Percentiles rank a stretch among this genome's conserved stretches.
Evolutionary conservation across 2,329 filamentous ascomycete genomes (phyloP).

Genomic region (Fusarium algeriense): DNA sequence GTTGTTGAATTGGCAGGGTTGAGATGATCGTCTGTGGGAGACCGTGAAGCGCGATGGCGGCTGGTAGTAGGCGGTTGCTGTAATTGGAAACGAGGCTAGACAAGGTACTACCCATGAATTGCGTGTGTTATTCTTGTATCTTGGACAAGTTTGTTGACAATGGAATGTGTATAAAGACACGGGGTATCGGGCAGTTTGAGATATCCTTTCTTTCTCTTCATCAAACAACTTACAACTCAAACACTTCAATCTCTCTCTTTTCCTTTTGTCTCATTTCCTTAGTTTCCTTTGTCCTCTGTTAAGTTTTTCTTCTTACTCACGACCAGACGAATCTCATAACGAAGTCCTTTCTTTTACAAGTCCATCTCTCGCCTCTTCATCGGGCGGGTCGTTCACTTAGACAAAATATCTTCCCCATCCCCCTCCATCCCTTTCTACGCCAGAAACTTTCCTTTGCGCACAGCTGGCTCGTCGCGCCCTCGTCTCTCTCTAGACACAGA

Average conservation of each 20-base stretch:
- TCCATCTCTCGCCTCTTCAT: slow-evolving; percentile 35
- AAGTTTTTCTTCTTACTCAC: slow-evolving; percentile 40
- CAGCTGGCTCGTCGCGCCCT: slow-evolving; percentile 55
- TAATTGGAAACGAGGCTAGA: slow-evolving; percentile 43
- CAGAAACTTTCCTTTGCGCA: slow-evolving; percentile 57
- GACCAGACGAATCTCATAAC: slow-evolving; percentile 29
- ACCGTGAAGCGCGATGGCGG: slow-evolving; percentile 34
- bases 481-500: slow-evolving; percentile 58
- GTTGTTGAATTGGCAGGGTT: slow-evolving; percentile 12
- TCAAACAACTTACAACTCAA: slow-evolving; percentile 43
- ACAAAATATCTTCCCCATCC: slow-evolving; percentile 52
- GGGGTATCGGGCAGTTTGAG: slow-evolving; percentile 17
- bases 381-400: slow-evolving; percentile 37
- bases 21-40: slow-evolving; percentile 8
- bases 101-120: slow-evolving; percentile 20
- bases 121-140: slow-evolving; percentile 1
- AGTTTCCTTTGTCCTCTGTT: slow-evolving; percentile 45
- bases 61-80: slow-evolving; percentile 45
- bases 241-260: slow-evolving; percentile 35
- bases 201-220: slow-evolving; percentile 33
- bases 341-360: slow-evolving; percentile 17
- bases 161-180: slow-evolving; percentile 44
- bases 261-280: slow-evolving; percentile 45
- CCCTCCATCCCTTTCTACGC: slow-evolving; percentile 56
- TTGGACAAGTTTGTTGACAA: slow-evolving; percentile 16